These are phyloP conservation scores for Entomortierella parvispora DNA, from an alignment of 192 early-diverging fungal genomes.

Conservation along the genomic window DNA sequence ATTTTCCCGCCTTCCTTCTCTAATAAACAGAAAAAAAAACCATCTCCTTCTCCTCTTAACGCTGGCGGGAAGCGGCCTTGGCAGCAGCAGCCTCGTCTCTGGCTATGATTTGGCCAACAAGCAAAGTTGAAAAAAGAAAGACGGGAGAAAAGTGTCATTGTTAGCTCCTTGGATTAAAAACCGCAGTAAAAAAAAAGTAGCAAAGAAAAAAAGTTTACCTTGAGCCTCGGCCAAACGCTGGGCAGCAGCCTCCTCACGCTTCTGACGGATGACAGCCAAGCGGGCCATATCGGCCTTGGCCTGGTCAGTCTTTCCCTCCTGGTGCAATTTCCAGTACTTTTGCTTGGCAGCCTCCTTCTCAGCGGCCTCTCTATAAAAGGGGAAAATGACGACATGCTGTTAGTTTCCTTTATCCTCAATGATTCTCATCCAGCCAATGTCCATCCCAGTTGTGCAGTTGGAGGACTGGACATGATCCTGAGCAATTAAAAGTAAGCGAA, in stretches of 20 bases:
- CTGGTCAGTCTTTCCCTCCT: conserved; percentile 64
- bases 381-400: too few relatives aligned
- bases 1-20: neutral
- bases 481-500: neutral
- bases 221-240: conserved; percentile 57
- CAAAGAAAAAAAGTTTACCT: conserved; percentile 40
- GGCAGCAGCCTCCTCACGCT: conserved; percentile 63
- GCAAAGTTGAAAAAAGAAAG: neutral
- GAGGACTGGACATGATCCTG: neutral
- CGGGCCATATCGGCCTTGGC: conserved; percentile 62
- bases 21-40: neutral
- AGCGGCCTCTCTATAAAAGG: conserved; percentile 61
- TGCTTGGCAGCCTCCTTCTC: conserved; percentile 61
- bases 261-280: conserved; percentile 59
- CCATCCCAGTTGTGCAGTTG: too few relatives aligned
- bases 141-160: neutral
- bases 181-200: neutral
- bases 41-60: conserved; percentile 24
- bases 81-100: conserved; percentile 50
- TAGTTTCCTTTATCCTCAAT: too few relatives aligned
- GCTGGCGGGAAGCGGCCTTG: conserved; percentile 43
- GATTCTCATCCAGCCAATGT: too few relatives aligned
- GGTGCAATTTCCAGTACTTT: conserved; percentile 63
- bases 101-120: conserved; percentile 3
- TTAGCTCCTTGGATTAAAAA: neutral